phyloP scores from a whole-genome alignment of 495 filamentous ascomycete genomes.

The Margaritispora aquatica region DNA sequence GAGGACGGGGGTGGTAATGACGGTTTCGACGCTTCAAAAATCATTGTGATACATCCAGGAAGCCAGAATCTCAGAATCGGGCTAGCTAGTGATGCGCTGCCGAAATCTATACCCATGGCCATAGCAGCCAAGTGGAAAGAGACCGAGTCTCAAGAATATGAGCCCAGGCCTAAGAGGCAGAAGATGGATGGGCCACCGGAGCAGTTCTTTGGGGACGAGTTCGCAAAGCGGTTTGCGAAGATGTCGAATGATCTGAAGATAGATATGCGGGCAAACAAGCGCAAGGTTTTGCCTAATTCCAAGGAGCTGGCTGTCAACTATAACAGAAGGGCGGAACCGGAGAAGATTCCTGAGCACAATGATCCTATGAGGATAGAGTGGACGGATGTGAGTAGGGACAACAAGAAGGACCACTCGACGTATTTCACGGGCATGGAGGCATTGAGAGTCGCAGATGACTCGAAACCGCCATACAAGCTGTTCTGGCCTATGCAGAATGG shows the following conservation, averaged over 20 bases:
- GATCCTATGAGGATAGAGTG: conserved; percentile 89
- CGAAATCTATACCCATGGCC: conserved; percentile 89
- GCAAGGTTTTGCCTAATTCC: conserved; percentile 87
- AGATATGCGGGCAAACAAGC: conserved; percentile 87
- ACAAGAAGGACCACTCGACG: conserved; percentile 40
- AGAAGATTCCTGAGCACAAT: conserved; percentile 87
- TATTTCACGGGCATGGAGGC: conserved; percentile 79
- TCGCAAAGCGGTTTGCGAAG: conserved; percentile 66
- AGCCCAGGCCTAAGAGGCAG: conserved; percentile 81
- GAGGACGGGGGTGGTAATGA: conserved; percentile 56
- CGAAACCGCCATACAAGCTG: conserved; percentile 82
- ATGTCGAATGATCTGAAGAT: conserved; percentile 83
- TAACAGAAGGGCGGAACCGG: conserved; percentile 73
- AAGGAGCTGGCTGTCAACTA: conserved; percentile 91
- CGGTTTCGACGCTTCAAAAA: conserved; percentile 69
- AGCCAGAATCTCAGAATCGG: conserved; percentile 94
- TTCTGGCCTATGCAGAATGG: conserved; percentile 88
- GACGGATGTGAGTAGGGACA: conserved; percentile 66
- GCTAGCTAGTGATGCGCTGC: conserved; percentile 86
- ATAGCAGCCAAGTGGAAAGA: conserved; percentile 70
- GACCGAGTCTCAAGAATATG: conserved; percentile 78
- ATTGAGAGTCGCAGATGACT: conserved; percentile 78
- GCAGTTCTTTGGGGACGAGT: conserved; percentile 80
- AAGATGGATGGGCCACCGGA: conserved; percentile 66
- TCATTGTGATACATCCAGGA: conserved; percentile 96